phyloP scores from a whole-genome alignment of 2,329 filamentous ascomycete genomes.

The Colletotrichum coccodes region DNA sequence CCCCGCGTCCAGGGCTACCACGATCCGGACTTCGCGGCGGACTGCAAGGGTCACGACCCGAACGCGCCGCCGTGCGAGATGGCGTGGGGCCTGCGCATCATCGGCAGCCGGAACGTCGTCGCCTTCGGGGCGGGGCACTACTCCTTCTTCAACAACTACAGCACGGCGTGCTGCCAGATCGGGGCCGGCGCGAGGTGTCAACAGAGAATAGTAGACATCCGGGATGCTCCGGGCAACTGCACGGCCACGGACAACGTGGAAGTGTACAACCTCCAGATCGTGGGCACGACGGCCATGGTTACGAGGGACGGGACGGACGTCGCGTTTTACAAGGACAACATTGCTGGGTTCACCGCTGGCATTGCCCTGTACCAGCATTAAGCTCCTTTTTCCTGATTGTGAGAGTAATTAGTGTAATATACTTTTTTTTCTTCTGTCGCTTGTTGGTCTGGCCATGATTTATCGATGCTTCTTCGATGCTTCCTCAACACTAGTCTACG shows the following conservation, averaged over 20 bases:
- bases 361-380: conserved; percentile 44
- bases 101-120: conserved; percentile 64
- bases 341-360: conserved; percentile 50
- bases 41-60: conserved; percentile 45
- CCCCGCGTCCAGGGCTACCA: conserved; percentile 49
- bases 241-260: conserved; percentile 40
- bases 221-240: conserved; percentile 34
- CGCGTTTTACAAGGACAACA: conserved; percentile 48
- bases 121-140: conserved; percentile 75
- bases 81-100: conserved; percentile 73
- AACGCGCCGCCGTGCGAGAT: conserved; percentile 56
- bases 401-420: not conserved
- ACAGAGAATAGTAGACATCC: conserved; percentile 50
- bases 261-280: conserved; percentile 57
- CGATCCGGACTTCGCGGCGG: conserved; percentile 63
- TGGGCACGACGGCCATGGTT: conserved; percentile 53
- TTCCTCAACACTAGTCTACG: too few relatives aligned
- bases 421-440: not conserved
- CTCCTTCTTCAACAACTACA: conserved; percentile 75
- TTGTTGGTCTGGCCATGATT: too few relatives aligned
- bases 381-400: conserved; percentile 12
- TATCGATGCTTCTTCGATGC: too few relatives aligned
- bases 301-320: conserved; percentile 46
- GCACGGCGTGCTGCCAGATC: conserved; percentile 55
- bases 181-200: conserved; percentile 56